Evolutionary conservation across 805 yeast species (phyloP).

Genomic region (Groenewaldozyma tartarivorans): DNA sequence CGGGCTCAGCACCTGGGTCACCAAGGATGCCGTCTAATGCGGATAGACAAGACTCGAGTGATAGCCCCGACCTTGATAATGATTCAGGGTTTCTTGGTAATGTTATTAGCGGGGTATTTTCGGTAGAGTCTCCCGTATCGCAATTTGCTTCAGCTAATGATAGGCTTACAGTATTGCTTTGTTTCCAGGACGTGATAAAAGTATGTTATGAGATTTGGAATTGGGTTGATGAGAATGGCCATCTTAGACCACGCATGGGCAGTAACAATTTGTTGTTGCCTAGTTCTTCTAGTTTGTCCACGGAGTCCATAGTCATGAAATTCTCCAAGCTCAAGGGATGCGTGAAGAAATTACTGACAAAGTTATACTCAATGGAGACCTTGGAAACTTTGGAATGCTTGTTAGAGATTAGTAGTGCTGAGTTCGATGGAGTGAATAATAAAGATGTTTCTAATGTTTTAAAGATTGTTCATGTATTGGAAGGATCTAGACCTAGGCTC

Average conservation of each 20-base stretch:
- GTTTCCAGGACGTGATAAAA: slow-evolving; percentile 51
- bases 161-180: slow-evolving; percentile 46
- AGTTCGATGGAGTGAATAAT: slow-evolving; percentile 11
- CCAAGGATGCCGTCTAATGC: slow-evolving; percentile 10
- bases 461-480: slow-evolving; percentile 66
- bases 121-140: slow-evolving; percentile 51
- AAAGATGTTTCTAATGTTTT: slow-evolving; percentile 30
- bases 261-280: slow-evolving; percentile 6
- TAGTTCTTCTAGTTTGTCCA: slow-evolving; percentile 13
- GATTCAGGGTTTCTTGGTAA: slow-evolving; percentile 45
- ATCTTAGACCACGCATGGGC: slow-evolving; percentile 9
- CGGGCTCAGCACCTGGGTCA: not conserved
- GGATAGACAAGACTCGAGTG: slow-evolving; percentile 11
- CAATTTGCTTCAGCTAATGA: slow-evolving; percentile 43
- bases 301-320: slow-evolving; percentile 35
- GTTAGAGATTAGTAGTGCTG: slow-evolving; percentile 33
- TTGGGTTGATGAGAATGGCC: slow-evolving; percentile 41
- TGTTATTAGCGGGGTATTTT: slow-evolving; percentile 67
- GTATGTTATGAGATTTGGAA: slow-evolving; percentile 60
- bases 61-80: not conserved
- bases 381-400: slow-evolving; percentile 63
- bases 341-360: slow-evolving; percentile 55
- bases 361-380: slow-evolving; percentile 58
- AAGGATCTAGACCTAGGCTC: slow-evolving; percentile 70
- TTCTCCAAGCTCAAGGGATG: slow-evolving; percentile 58